Evolutionary conservation across 1,284 basidiomycete species (phyloP).

Genomic region (Pulveroboletus ridleyi): DNA sequence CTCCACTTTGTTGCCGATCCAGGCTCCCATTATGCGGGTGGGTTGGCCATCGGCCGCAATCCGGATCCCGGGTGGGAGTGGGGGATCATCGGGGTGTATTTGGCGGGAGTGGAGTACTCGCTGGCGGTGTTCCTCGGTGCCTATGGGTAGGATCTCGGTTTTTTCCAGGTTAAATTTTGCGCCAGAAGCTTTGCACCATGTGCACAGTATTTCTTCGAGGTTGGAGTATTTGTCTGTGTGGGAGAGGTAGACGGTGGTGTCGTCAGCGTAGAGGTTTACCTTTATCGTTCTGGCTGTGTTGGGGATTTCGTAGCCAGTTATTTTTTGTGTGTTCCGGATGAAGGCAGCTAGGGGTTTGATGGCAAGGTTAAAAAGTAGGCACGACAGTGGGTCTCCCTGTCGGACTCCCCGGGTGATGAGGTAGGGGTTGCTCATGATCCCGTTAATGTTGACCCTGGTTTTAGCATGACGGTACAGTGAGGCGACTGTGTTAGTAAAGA

Average conservation of each 20-base stretch:
- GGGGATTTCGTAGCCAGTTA: background rate
- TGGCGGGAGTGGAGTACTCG: too few species aligned
- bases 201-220: background rate
- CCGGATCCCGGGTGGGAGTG: too few species aligned
- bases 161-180: background rate
- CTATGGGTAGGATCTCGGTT: background rate
- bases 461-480: background rate
- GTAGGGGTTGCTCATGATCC: background rate
- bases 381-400: background rate
- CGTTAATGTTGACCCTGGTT: background rate
- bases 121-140: too few species aligned
- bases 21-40: too few species aligned
- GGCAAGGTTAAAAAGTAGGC: background rate
- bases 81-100: too few species aligned
- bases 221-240: background rate
- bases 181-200: background rate
- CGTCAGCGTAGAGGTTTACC: background rate
- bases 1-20: too few species aligned
- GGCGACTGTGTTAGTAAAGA: too few species aligned
- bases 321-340: background rate
- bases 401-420: background rate
- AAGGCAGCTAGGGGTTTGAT: background rate
- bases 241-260: background rate
- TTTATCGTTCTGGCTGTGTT: background rate
- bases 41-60: too few species aligned